phyloP scores from a whole-genome alignment of 805 yeast genomes.

The Kodamaea kaohsiungensis region DNA sequence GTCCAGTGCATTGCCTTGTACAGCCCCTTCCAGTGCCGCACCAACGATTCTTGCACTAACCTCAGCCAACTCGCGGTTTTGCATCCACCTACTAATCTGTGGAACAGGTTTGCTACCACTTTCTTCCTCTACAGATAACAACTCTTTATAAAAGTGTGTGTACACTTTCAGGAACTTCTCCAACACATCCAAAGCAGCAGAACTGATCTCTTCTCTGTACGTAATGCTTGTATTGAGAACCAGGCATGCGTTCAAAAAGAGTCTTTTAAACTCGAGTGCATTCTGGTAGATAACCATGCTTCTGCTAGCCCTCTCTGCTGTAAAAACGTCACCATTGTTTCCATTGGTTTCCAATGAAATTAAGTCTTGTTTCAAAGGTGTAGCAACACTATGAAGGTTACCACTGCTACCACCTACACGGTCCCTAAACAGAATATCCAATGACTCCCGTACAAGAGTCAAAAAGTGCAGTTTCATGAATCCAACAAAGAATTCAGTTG shows the following conservation, averaged over 20 bases:
- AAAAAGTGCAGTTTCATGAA: constrained; percentile 68
- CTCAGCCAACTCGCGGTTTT: constrained; percentile 29
- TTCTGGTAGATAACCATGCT: constrained; percentile 36
- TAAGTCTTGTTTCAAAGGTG: constrained; percentile 28
- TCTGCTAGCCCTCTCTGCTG: not conserved
- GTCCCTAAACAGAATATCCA: constrained; percentile 53
- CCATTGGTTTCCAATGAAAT: constrained; percentile 31
- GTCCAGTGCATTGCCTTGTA: constrained; percentile 7
- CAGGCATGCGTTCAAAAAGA: constrained; percentile 50
- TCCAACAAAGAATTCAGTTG: constrained; percentile 52
- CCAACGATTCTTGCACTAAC: constrained; percentile 12
- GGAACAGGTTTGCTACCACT: constrained; percentile 21
- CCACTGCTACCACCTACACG: constrained; percentile 23
- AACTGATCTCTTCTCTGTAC: constrained; percentile 58
- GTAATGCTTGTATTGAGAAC: constrained; percentile 60
- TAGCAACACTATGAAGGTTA: constrained; percentile 1
- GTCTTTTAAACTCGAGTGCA: constrained; percentile 46
- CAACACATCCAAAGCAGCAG: constrained; percentile 40
- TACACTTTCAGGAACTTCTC: constrained; percentile 36
- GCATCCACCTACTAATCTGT: constrained; percentile 36
- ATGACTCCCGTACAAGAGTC: constrained; percentile 59
- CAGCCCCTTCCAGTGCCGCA: constrained; percentile 10
- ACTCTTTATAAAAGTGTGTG: constrained; percentile 36
- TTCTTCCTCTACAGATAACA: constrained; percentile 30
- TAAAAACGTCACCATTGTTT: not conserved